A percentile compares a stretch with the other conserved stretches of the same genome.
phyloP scores from a whole-genome alignment of 306 rosid species.

The Ammopiptanthus mongolicus region DNA sequence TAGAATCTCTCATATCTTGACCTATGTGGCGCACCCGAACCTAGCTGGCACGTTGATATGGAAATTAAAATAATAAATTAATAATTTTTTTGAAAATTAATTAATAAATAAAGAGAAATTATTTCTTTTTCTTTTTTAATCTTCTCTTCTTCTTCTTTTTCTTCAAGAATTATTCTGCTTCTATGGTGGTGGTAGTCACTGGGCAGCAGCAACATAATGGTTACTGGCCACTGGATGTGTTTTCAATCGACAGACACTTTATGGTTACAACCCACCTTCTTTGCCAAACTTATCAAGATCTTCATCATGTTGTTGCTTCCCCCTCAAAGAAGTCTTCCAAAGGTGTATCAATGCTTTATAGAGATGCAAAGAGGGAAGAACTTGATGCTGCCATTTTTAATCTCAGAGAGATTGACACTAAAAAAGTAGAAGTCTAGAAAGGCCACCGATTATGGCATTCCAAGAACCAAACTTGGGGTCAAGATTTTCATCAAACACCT shows the following conservation, averaged over 20 bases:
- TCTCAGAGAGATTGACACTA: constrained; percentile 89
- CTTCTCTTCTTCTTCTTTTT: too few relatives aligned
- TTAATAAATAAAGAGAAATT: too few relatives aligned
- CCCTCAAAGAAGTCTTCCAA: constrained; percentile 73
- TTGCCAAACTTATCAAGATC: constrained; percentile 69
- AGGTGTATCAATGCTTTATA: constrained; percentile 62
- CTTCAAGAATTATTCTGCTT: too few relatives aligned
- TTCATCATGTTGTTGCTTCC: constrained; percentile 82
- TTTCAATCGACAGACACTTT: constrained; percentile 95
- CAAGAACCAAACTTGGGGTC: constrained; percentile 71
- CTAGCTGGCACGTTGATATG: too few relatives aligned
- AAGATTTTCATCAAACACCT: constrained; percentile 60
- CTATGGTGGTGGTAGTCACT: too few relatives aligned
- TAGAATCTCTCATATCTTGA: too few relatives aligned
- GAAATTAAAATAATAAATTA: too few relatives aligned
- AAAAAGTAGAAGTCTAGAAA: too few relatives aligned
- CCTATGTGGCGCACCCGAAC: too few relatives aligned
- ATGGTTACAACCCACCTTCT: constrained; percentile 89
- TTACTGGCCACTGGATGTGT: constrained; percentile 95
- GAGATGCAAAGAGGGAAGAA: constrained; percentile 83
- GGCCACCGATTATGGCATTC: constrained; percentile 62
- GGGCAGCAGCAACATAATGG: too few relatives aligned
- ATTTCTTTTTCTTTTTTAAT: too few relatives aligned
- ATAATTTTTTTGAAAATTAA: too few relatives aligned
- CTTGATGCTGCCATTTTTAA: constrained; percentile 97